Evolutionary conservation across 257 asterid species (phyloP).

Genomic region (Verbena officinalis): DNA sequence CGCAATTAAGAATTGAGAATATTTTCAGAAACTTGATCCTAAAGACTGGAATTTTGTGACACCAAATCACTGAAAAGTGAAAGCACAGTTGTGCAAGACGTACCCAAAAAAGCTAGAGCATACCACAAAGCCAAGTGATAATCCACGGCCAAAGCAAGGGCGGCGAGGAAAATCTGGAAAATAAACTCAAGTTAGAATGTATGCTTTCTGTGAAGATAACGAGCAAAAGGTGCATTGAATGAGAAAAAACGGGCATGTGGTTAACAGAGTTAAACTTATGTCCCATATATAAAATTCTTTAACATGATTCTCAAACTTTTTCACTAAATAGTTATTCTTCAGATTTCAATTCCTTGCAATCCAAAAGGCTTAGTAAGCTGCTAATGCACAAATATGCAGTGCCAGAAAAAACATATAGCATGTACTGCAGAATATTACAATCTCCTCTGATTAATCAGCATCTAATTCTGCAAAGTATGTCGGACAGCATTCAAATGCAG

Average conservation of each 20-base stretch:
- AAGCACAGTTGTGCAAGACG: conserved; percentile 32
- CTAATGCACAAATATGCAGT: not conserved
- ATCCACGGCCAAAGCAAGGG: conserved; percentile 77
- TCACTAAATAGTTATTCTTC: not conserved
- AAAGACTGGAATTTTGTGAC: not conserved
- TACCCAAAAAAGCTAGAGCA: conserved; percentile 72
- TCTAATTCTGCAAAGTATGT: not conserved
- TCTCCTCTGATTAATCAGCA: not conserved
- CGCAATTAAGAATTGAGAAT: conserved; percentile 20
- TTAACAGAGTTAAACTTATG: conserved; percentile 12
- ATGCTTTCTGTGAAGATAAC: not conserved
- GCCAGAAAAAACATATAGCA: not conserved
- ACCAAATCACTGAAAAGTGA: not conserved
- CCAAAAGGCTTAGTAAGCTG: not conserved
- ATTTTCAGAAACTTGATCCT: not conserved
- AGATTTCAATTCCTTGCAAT: not conserved
- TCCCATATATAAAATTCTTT: not conserved
- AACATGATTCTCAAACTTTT: not conserved
- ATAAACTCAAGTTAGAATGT: conserved; percentile 29
- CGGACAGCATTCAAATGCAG: not conserved
- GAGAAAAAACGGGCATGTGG: conserved; percentile 25
- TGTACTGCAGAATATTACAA: not conserved
- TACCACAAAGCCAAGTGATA: conserved; percentile 94
- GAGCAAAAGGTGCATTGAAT: conserved; percentile 12
- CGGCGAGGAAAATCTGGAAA: conserved; percentile 81